These are phyloP conservation scores for Backusella macrospora DNA, from an alignment of 192 early-diverging fungal species.

Conservation along the genomic window DNA sequence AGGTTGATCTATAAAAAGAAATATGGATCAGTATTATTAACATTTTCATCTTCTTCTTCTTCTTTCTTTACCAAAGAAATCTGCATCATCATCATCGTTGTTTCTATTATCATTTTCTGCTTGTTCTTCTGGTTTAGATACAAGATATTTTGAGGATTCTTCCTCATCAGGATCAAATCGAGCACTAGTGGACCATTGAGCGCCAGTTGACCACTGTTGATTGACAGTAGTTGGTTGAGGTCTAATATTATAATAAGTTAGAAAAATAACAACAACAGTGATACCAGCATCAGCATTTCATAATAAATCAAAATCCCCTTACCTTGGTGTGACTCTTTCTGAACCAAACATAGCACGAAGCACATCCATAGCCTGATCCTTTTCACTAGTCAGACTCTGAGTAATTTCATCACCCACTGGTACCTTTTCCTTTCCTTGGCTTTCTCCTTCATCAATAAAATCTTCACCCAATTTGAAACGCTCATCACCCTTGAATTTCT, in stretches of 20 bases:
- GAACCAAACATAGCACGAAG: slow-evolving; percentile 56
- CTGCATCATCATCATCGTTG: background rate
- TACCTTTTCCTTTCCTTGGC: slow-evolving; percentile 10
- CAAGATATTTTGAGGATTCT: slow-evolving; percentile 21
- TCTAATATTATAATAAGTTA: background rate
- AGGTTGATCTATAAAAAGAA: background rate
- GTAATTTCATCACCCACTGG: slow-evolving; percentile 40
- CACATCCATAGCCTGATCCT: slow-evolving; percentile 50
- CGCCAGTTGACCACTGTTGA: background rate
- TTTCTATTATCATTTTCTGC: background rate
- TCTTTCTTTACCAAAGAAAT: background rate
- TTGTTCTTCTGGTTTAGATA: slow-evolving; percentile 1
- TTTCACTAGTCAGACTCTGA: slow-evolving; percentile 46
- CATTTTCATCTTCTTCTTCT: too few species aligned
- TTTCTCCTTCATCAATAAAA: slow-evolving; percentile 48
- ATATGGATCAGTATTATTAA: background rate
- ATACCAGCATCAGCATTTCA: too few species aligned
- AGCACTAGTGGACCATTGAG: slow-evolving; percentile 35
- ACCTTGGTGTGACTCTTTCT: slow-evolving; percentile 13
- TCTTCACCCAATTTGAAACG: slow-evolving; percentile 56
- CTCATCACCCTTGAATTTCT: slow-evolving; percentile 48
- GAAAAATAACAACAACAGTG: too few species aligned
- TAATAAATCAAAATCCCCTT: too few species aligned
- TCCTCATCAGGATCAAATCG: slow-evolving; percentile 58
- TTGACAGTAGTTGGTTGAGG: background rate